Evolutionary conservation across 2,329 filamentous ascomycete species (phyloP), one percentile per base, ranked within the genome.

Genomic region (Hirsutella minnesotensis): DNA sequence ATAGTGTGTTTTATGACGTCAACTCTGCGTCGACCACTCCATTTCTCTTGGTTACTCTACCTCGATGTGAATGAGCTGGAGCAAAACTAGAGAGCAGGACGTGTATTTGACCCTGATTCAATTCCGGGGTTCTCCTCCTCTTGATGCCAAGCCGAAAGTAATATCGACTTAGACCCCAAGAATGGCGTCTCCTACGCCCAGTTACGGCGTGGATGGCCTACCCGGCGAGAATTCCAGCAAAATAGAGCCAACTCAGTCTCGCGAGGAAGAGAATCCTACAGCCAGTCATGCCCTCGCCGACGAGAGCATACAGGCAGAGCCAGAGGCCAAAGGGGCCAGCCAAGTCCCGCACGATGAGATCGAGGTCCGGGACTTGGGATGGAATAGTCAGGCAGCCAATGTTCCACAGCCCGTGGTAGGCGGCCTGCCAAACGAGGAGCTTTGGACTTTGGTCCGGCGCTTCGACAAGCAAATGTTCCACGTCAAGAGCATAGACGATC

Each of bases 391-490:
- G 24, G 68, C 74, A 41, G 61, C 72, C 22, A 55, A 68, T n/a
- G 72, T 83, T 29, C 62, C 73, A 0, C 64, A 63, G 22, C 79
- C 76, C 0, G 64, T 88, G 10, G 77, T 86, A 0, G 77, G 79
- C 1, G 81, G 82, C 0, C 57, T 88, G 45, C 67, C 69, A 12
- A 88, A 88, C 48, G 81, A 88, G 33, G 79, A 87, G 47, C 60
- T 87, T 0, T 88, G 83, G 80, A 65, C 84, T 39, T 63, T 88
- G 16, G 65, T 86, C 24, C 69, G 84, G 20, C 70, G 84, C 1
- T 88, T 89, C 58, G 80, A 89, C 57, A 86, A 86, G 67, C 73
- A 77, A 62, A 64, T 75, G 41, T 76, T 76, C 48, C 66, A 75
- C 62, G 83, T 92, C 51, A 86, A 84, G 57, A 77, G 82, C 22